A percentile compares a stretch with the other conserved stretches of the same genome.
Conservation (phyloP, 345 rosid species). For the Acer yangbiense region DNA sequence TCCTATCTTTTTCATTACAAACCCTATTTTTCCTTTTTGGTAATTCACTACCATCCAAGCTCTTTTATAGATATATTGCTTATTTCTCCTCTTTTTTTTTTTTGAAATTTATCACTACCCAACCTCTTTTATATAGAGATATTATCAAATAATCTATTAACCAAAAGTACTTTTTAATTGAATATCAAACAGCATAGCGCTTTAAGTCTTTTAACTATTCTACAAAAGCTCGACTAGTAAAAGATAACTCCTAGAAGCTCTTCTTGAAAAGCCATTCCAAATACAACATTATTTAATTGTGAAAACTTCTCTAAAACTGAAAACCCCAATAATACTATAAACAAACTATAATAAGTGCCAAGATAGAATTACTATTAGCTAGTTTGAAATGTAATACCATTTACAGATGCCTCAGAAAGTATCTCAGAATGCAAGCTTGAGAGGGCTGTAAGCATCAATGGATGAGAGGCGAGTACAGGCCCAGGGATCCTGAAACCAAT, state of each 20-base stretch:
- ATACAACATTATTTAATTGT: not conserved
- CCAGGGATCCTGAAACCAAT: slow-evolving; percentile 81
- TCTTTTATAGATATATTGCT: not conserved
- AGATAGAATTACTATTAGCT: slow-evolving; percentile 13
- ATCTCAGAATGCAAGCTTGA: slow-evolving; percentile 84
- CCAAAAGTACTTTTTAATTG: not conserved
- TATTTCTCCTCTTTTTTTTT: not conserved
- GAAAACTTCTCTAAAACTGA: not conserved
- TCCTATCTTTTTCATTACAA: too few species aligned
- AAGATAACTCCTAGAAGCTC: not conserved
- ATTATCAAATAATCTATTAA: not conserved
- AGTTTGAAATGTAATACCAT: slow-evolving; percentile 59
- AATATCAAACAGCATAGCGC: not conserved
- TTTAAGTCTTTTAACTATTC: not conserved
- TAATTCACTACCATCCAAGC: not conserved
- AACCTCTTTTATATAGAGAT: not conserved
- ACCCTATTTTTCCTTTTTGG: not conserved
- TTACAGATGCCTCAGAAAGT: slow-evolving; percentile 95
- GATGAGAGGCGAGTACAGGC: slow-evolving; percentile 80
- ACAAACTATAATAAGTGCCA: not conserved
- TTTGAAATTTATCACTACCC: not conserved
- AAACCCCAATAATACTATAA: slow-evolving; percentile 5
- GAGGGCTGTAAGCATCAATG: slow-evolving; percentile 86
- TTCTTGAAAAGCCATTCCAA: not conserved
- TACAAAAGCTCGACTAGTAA: not conserved